Evolutionary conservation across 2,329 filamentous ascomycete species (phyloP), one percentile per base, ranked within the genome.

Genomic region (Aspergillus hortae): DNA sequence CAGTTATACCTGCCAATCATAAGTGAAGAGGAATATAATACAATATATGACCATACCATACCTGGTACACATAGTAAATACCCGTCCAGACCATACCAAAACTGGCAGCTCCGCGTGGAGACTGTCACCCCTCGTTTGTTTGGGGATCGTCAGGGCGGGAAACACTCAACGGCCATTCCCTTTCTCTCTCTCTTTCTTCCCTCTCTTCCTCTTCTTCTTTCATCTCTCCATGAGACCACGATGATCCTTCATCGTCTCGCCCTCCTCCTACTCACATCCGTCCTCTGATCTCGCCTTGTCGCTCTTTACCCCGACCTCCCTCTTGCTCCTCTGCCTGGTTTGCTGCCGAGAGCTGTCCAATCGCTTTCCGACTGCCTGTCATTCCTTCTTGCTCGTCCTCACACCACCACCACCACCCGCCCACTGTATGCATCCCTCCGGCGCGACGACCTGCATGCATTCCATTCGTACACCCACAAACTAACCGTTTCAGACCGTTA

Each of bases 81-180:
- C 35, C 12, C 7, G 14, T n/a, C 6, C 35, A 14, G 4, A 38
- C 35, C 35, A 38, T 21, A 6, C 23, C 17, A 14, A 14, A 4
- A 38, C 35, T 38, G 35, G 15, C 33, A 36, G 41, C 46, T 43
- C 52, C 38, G 53, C 49, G 55, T 56, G 55, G 55, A 54, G 52
- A 49, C 52, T 44, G 52, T 46, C 41, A 46, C 54, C 56, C 52
- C 54, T 57, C 56, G 55, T 57, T 57, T 52, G 45, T 53, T 51
- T 51, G 52, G 51, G 41, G 57, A 61, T 44, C 27, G 45, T 33
- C 41, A 42, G 30, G 45, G 21, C 11, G 23, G 36, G 19, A 19
- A 44, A 12, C 44, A 35, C 46, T 49, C 43, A 44, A 21, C 35
- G 25, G 46, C 36, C 44, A 42, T 48, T 38, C 47, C 14, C 32